Evolutionary conservation across 2,329 filamentous ascomycete species (phyloP).

Genomic region (Incumbomyces lentus): DNA sequence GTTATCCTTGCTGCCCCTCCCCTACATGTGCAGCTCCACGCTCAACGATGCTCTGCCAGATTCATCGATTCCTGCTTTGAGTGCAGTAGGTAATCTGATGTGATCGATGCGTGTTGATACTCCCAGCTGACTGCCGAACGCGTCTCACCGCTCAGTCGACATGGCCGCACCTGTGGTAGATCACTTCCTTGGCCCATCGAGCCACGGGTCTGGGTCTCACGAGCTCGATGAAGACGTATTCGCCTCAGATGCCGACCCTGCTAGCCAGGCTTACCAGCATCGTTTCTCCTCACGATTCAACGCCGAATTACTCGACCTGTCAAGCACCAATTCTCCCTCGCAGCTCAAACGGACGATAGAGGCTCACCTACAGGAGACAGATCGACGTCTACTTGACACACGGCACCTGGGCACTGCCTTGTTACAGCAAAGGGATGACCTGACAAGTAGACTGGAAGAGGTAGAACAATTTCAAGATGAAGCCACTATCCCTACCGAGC

Average conservation of each 20-base stretch:
- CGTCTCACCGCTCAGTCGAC: background rate
- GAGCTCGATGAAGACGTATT: slow-evolving; percentile 34
- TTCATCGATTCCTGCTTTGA: no score
- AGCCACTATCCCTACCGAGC: slow-evolving; percentile 67
- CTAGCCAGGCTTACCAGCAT: slow-evolving; percentile 37
- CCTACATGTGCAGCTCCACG: background rate
- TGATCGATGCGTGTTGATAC: no score
- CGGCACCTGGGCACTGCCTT: slow-evolving; percentile 80
- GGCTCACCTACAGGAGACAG: slow-evolving; percentile 85
- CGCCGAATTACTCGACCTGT: slow-evolving; percentile 65
- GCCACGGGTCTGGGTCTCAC: background rate
- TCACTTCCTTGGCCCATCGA: background rate
- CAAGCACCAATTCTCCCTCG: slow-evolving; percentile 65
- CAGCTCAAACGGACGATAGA: slow-evolving; percentile 83
- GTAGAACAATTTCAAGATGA: slow-evolving; percentile 69
- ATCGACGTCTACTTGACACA: slow-evolving; percentile 81
- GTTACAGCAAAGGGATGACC: slow-evolving; percentile 73
- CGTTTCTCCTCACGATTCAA: slow-evolving; percentile 72
- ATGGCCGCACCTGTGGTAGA: slow-evolving; percentile 4
- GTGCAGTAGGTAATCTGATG: no score
- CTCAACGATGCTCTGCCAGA: no score
- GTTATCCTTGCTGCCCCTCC: background rate
- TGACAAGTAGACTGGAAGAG: slow-evolving; percentile 72
- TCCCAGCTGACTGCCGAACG: background rate
- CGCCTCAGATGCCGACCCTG: slow-evolving; percentile 23